These are phyloP conservation scores for Cytospora leucostoma DNA, from an alignment of 2,329 filamentous ascomycete genomes.

Conservation along the genomic window DNA sequence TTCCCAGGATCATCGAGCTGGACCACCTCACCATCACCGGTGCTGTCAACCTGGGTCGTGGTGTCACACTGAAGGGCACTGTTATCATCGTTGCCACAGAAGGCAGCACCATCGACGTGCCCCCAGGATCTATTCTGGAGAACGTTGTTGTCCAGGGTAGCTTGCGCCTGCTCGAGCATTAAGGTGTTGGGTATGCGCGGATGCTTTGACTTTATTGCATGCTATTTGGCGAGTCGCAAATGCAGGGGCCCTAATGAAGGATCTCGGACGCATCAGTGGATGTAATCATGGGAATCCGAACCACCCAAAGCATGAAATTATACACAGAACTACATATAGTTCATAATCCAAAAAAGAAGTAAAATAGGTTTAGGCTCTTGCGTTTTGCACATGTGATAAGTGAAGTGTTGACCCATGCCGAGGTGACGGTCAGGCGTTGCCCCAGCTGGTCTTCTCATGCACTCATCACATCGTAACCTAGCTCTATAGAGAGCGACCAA, in stretches of 20 bases:
- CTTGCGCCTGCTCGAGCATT: conserved; percentile 72
- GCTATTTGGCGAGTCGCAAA: conserved; percentile 12
- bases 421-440: too few species aligned
- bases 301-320: conserved; percentile 18
- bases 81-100: conserved; percentile 99
- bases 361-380: background rate
- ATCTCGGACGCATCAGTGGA: background rate
- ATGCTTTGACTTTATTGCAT: conserved; percentile 4
- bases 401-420: background rate
- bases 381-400: background rate
- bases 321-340: conserved; percentile 19
- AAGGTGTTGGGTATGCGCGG: conserved; percentile 33
- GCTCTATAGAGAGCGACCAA: too few species aligned
- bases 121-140: conserved; percentile 93
- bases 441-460: too few species aligned
- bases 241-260: background rate
- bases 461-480: too few species aligned
- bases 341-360: conserved; percentile 22
- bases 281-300: conserved; percentile 17
- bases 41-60: conserved; percentile 92
- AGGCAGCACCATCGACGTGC: conserved; percentile 96
- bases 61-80: conserved; percentile 94
- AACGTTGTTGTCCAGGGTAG: conserved; percentile 99
- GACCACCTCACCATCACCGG: conserved; percentile 97
- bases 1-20: conserved; percentile 87